A percentile compares a stretch with the other conserved stretches of the same genome.
These are phyloP conservation scores for Arabidopsis suecica DNA, from an alignment of 345 rosid species.

Conservation along the genomic window DNA sequence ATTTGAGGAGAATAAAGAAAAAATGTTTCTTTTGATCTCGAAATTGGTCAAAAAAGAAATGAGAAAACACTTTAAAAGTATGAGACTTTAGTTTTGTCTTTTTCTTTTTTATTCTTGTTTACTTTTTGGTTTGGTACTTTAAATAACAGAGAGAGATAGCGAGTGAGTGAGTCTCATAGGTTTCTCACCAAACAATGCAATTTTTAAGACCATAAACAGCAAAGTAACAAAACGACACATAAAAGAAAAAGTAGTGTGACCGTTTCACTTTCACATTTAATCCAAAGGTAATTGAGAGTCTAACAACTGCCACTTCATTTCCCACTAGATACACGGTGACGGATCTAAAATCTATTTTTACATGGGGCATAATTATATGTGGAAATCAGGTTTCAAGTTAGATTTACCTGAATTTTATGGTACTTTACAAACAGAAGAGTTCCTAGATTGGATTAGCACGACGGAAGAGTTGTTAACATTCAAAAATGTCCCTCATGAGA, in stretches of 20 bases:
- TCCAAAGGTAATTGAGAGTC: slow-evolving; percentile 29
- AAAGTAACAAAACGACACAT: slow-evolving; percentile 23
- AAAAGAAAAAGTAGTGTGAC: slow-evolving; percentile 36
- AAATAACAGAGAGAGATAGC: slow-evolving; percentile 16
- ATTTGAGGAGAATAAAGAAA: slow-evolving; percentile 33
- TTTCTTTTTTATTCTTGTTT: background rate
- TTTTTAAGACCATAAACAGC: slow-evolving; percentile 34
- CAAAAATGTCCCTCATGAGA: too few species aligned
- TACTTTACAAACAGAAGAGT: too few species aligned
- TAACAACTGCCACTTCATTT: slow-evolving; percentile 21
- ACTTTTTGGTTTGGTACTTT: slow-evolving; percentile 7
- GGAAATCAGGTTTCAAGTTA: too few species aligned
- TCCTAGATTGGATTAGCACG: too few species aligned
- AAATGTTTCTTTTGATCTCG: slow-evolving; percentile 43
- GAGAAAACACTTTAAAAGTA: slow-evolving; percentile 39
- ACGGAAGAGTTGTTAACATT: too few species aligned
- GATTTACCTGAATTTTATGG: too few species aligned
- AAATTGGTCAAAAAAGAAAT: slow-evolving; percentile 42
- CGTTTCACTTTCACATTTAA: slow-evolving; percentile 41
- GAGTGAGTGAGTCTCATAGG: background rate
- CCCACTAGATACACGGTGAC: background rate
- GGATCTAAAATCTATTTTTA: too few species aligned
- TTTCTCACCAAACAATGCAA: slow-evolving; percentile 27
- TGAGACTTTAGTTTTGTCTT: slow-evolving; percentile 44
- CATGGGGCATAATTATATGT: too few species aligned